Base-by-base conservation (phyloP, 345 rosid genomes). In the Iberis pinnata region DNA sequence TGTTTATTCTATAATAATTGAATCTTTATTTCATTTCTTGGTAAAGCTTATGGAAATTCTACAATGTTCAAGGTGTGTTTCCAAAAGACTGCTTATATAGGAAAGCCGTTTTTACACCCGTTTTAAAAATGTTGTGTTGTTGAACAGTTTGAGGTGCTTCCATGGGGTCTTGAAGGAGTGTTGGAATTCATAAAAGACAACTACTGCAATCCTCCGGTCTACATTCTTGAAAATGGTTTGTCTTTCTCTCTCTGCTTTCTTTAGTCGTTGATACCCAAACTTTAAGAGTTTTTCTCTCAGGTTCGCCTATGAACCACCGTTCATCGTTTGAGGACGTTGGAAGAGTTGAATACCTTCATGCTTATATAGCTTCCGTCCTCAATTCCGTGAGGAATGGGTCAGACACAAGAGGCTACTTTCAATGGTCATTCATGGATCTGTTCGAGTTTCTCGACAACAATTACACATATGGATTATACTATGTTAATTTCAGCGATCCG, bases 371-470 rank as follows among this genome's bases (percentile, higher is more conserved):
- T 33, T 12, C 52, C 7, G 64, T 68, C 44, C 78, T 77, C 36
- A 68, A 68, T 49, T 61, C 76, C n/a, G 42, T 71, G 14, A 70
- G 76, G 65, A 68, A 68, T 50, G 81, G 81, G 26, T 73, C 78
- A 16, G 43, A 72, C 11, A 64, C 44, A 18, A 73, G 69, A 63
- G 84, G 76, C 6, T 78, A 78, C 41, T 70, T 78, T 36, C n/a
- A 56, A 44, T 71, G 80, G 84, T 68, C 80, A 4, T 70, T 75
- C 20, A 14, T 78, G 44, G 83, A 72, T 36, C 43, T 72, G 19
- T 56, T 42, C 11, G 79, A 78, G 56, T 14, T 76, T 49, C 0
- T 68, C 2, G 45, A 47, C 38, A 49, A 22, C 15, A 41, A 24
- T 10, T 68, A 64, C 6, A 22, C 71, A 19, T 75, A 11, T 20